Evolutionary conservation across 225 moss, liverwort and hornwort genomes (phyloP).

Genomic region (Ulota crispa): DNA sequence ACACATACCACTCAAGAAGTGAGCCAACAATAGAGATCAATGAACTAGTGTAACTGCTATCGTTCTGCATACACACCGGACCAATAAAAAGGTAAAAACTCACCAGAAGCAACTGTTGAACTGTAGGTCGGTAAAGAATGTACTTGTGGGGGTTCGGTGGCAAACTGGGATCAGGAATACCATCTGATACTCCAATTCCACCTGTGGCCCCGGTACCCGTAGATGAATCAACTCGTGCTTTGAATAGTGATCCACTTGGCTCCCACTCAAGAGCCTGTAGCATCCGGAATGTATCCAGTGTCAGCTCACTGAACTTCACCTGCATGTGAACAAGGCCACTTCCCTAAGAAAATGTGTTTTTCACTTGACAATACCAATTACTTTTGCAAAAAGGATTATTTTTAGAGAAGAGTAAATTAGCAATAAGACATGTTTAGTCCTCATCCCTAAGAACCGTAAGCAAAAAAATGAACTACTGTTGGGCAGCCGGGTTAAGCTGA

Average conservation of each 20-base stretch:
- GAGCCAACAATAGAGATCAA: background rate
- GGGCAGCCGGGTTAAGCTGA: background rate
- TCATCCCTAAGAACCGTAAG: background rate
- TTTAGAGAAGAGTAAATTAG: background rate
- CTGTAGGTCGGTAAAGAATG: constrained; percentile 93
- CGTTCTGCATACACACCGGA: background rate
- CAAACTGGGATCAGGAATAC: constrained; percentile 90
- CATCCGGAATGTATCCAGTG: constrained; percentile 97
- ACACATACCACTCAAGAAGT: constrained; percentile 10
- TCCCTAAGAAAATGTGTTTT: constrained; percentile 15
- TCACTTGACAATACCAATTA: background rate
- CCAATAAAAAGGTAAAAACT: constrained; percentile 21
- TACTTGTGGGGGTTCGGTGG: constrained; percentile 98
- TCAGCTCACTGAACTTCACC: constrained; percentile 99
- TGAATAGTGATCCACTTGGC: constrained; percentile 83
- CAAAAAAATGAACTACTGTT: background rate
- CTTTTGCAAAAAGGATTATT: background rate
- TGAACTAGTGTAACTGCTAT: background rate
- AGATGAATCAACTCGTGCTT: constrained; percentile 53
- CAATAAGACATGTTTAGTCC: constrained; percentile 9
- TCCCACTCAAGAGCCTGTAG: constrained; percentile 98
- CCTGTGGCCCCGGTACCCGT: constrained; percentile 32
- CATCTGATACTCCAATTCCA: constrained; percentile 55
- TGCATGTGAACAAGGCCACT: constrained; percentile 43
- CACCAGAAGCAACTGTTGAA: constrained; percentile 88